Evolutionary conservation across 108 stramenopile genomes (phyloP).

Genomic region (Pelagomonas calceolata): DNA sequence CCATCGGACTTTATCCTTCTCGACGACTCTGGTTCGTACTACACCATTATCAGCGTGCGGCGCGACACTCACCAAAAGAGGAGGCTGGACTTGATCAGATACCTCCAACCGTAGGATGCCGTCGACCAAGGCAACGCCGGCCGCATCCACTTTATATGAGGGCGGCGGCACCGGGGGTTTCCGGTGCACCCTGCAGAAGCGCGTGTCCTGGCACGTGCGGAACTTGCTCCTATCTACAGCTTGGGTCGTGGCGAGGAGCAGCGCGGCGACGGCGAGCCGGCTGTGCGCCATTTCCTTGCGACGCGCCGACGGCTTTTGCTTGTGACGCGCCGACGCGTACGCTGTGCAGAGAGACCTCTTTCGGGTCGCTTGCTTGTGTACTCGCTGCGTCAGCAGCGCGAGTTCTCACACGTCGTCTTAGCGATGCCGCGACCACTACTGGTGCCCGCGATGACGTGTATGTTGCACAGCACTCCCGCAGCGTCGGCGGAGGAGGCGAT

Average conservation of each 20-base stretch:
- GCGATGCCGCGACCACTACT: too few relatives aligned
- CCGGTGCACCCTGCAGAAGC: constrained; percentile 90
- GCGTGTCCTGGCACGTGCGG: constrained; percentile 85
- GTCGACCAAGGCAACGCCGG: constrained; percentile 1
- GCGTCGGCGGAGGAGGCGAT: too few relatives aligned
- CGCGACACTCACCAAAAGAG: background rate
- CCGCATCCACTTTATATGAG: background rate
- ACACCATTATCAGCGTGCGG: background rate
- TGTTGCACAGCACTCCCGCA: too few relatives aligned
- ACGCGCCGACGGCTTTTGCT: too few relatives aligned
- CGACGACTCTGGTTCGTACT: background rate
- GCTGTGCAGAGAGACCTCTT: too few relatives aligned
- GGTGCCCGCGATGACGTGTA: too few relatives aligned
- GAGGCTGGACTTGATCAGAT: background rate
- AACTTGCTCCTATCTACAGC: constrained; percentile 95
- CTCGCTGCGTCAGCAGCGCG: too few relatives aligned
- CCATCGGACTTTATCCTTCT: background rate
- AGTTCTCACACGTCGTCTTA: too few relatives aligned
- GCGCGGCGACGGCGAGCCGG: background rate
- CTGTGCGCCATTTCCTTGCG: too few relatives aligned
- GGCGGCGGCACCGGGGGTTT: constrained; percentile 14
- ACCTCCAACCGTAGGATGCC: background rate
- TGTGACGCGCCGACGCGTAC: too few relatives aligned
- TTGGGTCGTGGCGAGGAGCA: background rate
- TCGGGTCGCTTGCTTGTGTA: too few relatives aligned